Evolutionary conservation across 2,329 filamentous ascomycete species (phyloP), one percentile per base, ranked within the genome.

Genomic region (Pseudocercospora fijiensis): DNA sequence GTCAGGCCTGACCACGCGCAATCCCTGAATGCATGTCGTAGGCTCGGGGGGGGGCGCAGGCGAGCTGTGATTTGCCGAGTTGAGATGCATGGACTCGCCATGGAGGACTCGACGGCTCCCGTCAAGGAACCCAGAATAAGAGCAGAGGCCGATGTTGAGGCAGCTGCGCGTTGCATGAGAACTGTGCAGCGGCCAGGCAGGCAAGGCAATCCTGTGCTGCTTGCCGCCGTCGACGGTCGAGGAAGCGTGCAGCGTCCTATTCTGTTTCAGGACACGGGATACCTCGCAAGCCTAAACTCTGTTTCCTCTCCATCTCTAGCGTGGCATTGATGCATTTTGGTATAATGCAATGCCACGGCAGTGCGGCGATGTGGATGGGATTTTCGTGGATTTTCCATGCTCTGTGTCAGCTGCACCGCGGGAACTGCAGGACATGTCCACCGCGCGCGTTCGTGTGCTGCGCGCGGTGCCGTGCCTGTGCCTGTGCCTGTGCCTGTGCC

Each of bases 41-140:
- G 47, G 47, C 20, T 52, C 20, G 24, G 3, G 4, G 24, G 3
- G 4, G 13, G 24, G 49, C 28, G 49, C 49, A 53, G 49, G 26
- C 49, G 49, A 26, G 49, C 49, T 53, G 22, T 53, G 49, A 30
- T 53, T 53, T 53, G 49, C 49, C 49, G 49, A 22, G 24, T 22
- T 52, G 20, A 52, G 49, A 52, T 52, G 49, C 49, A 52, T 52
- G n/a, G n/a, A n/a, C n/a, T n/a, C n/a, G n/a, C n/a, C n/a, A n/a
- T n/a, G 49, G 49, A 27, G 26, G 49, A 30, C 49, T 30, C 49
- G 49, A 53, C 26, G 49, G 49, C 24, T 52, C n/a, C n/a, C n/a
- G n/a, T n/a, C 49, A 27, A 52, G 49, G 49, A 27, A 52, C 22
- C 49, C 27, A 52, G 49, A 52, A 52, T 11, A 22, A 27, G 49